Conservation (phyloP, 1,284 basidiomycete genomes). For the Ceraceosorus guamensis region DNA sequence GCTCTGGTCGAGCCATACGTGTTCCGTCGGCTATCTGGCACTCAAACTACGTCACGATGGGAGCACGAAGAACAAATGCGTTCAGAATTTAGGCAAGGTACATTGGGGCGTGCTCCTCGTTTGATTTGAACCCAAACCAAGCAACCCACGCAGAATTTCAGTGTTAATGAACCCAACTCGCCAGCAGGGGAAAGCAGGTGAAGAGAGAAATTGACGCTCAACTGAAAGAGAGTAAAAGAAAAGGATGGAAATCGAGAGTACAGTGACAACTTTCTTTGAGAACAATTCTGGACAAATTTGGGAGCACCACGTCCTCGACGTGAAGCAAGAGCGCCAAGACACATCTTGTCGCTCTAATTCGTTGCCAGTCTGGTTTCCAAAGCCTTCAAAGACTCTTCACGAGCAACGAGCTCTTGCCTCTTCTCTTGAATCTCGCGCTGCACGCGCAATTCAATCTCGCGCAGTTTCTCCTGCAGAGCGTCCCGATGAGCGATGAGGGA, state of each 20-base stretch:
- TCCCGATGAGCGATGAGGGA: too few relatives aligned
- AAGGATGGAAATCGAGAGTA: conserved; percentile 1
- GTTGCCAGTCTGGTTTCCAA: conserved; percentile 81
- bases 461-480: conserved; percentile 57
- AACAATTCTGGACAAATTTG: too few relatives aligned
- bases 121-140: not conserved
- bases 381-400: conserved; percentile 59
- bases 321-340: too few relatives aligned
- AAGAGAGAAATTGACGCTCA: not conserved
- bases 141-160: not conserved
- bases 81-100: not conserved
- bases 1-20: not conserved
- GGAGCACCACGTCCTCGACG: too few relatives aligned
- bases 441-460: conserved; percentile 95
- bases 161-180: not conserved
- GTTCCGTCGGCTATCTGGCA: not conserved
- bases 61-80: not conserved
- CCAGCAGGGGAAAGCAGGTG: not conserved
- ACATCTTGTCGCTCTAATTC: not conserved
- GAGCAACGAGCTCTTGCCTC: conserved; percentile 73
- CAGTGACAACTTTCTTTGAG: not conserved
- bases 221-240: not conserved
- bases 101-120: not conserved
- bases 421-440: conserved; percentile 99
- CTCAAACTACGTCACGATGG: not conserved